phyloP scores from a whole-genome alignment of 202 grass and related monocot genomes.

The Carex sylvatica region DNA sequence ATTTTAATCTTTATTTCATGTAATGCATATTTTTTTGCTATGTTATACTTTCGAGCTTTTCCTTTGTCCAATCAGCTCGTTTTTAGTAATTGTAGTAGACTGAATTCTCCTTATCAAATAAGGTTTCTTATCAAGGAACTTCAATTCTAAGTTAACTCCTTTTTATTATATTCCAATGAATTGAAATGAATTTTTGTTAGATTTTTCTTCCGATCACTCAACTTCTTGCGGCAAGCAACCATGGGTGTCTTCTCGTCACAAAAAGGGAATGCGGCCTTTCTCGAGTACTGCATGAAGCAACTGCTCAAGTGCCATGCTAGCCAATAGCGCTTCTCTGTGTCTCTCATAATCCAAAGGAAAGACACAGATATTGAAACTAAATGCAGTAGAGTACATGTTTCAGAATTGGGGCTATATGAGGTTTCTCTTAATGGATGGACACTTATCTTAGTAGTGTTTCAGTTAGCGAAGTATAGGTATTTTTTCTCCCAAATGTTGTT shows the following conservation, averaged over 20 bases:
- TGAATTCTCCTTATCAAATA: neutral
- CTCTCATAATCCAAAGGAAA: conserved; percentile 33
- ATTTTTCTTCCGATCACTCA: conserved; percentile 29
- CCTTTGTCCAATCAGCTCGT: neutral
- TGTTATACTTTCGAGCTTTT: neutral
- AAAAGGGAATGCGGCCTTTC: conserved; percentile 41
- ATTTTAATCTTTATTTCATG: neutral
- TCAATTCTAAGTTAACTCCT: too few relatives aligned
- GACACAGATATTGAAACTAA: neutral
- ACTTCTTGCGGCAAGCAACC: conserved; percentile 52
- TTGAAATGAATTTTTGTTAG: too few relatives aligned
- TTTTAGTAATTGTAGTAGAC: too few relatives aligned
- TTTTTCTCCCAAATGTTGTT: neutral
- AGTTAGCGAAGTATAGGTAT: neutral
- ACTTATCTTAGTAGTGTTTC: neutral
- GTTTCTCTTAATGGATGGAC: neutral
- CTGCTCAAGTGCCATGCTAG: conserved; percentile 78
- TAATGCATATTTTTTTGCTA: neutral
- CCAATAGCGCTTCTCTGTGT: conserved; percentile 73
- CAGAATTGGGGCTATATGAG: neutral
- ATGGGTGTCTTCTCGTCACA: conserved; percentile 47
- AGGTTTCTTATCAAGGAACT: too few relatives aligned
- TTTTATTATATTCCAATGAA: too few relatives aligned
- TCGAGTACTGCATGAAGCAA: conserved; percentile 86
- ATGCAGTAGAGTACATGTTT: neutral